Evolutionary conservation across 1,284 basidiomycete species (phyloP).

Genomic region (Thelephora terrestris): DNA sequence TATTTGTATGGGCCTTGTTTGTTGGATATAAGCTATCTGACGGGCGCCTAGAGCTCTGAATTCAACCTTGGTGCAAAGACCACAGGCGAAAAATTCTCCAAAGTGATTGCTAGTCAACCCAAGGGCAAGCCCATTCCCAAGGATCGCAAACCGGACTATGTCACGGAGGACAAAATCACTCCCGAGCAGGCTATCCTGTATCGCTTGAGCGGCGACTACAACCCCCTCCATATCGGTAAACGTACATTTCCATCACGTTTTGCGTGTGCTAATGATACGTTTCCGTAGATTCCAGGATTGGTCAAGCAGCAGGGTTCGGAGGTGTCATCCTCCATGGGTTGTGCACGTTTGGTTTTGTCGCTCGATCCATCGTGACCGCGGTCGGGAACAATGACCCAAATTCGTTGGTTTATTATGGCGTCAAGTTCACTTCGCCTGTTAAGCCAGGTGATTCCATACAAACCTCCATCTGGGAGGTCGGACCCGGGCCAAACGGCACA

Average conservation of each 20-base stretch:
- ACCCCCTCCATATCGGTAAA: conserved; percentile 73
- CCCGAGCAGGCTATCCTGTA: conserved; percentile 71
- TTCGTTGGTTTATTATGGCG: conserved; percentile 56
- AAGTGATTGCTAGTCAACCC: conserved; percentile 57
- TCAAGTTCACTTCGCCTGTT: conserved; percentile 72
- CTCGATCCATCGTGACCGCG: conserved; percentile 56
- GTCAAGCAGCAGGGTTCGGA: conserved; percentile 63
- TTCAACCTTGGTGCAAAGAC: conserved; percentile 73
- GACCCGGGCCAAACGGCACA: conserved; percentile 52
- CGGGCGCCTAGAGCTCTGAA: conserved; percentile 42
- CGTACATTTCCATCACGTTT: background rate
- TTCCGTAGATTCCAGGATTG: conserved; percentile 54
- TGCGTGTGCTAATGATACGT: background rate
- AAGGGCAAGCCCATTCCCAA: conserved; percentile 60
- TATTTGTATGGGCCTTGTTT: conserved; percentile 41
- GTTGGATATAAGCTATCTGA: conserved; percentile 2
- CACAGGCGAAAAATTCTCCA: conserved; percentile 57
- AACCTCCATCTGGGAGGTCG: conserved; percentile 71
- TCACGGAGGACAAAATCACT: conserved; percentile 58
- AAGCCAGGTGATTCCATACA: conserved; percentile 72
- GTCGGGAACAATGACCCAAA: conserved; percentile 49
- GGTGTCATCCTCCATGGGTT: conserved; percentile 80
- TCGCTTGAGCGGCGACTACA: conserved; percentile 78
- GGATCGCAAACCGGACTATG: conserved; percentile 57
- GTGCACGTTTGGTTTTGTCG: conserved; percentile 67